These are phyloP conservation scores for Penicillium crystallinum DNA, from an alignment of 495 filamentous ascomycete species.

Conservation along the genomic window DNA sequence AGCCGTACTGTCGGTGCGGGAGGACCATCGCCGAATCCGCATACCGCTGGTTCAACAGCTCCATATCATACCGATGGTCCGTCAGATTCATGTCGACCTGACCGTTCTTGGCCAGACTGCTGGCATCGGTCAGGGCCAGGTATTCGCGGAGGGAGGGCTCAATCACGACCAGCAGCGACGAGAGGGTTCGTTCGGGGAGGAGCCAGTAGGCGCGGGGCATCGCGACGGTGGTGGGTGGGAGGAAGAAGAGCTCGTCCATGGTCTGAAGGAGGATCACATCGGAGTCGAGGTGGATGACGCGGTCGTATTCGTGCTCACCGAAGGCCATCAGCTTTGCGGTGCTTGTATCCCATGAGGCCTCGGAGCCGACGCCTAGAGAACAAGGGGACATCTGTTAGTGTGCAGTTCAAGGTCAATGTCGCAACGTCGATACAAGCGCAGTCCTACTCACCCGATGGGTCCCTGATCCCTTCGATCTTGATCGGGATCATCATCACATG, in stretches of 20 bases:
- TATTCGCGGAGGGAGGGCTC: slow-evolving; percentile 55
- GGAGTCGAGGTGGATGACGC: slow-evolving; percentile 65
- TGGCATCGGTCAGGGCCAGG: slow-evolving; percentile 43
- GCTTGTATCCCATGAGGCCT: slow-evolving; percentile 53
- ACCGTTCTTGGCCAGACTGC: slow-evolving; percentile 23
- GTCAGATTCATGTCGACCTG: slow-evolving; percentile 32
- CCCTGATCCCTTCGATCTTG: slow-evolving; percentile 46
- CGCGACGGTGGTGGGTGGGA: slow-evolving; percentile 54
- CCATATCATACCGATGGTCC: slow-evolving; percentile 58
- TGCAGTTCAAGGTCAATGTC: background rate
- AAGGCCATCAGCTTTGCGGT: slow-evolving; percentile 69
- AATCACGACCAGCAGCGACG: slow-evolving; percentile 60
- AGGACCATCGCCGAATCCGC: slow-evolving; percentile 61
- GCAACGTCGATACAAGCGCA: background rate
- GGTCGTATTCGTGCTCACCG: slow-evolving; percentile 60
- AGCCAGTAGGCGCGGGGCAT: slow-evolving; percentile 73
- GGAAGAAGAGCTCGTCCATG: slow-evolving; percentile 71
- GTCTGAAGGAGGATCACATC: slow-evolving; percentile 58
- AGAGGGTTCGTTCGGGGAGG: slow-evolving; percentile 50
- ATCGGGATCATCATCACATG: slow-evolving; percentile 57
- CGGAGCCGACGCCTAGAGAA: slow-evolving; percentile 13
- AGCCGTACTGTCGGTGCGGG: slow-evolving; percentile 67
- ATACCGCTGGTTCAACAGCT: slow-evolving; percentile 69
- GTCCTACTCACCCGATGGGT: slow-evolving; percentile 29
- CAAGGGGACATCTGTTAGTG: background rate